Base-by-base conservation (phyloP, 2,329 filamentous ascomycete species). In the Didymella arachidicola region DNA sequence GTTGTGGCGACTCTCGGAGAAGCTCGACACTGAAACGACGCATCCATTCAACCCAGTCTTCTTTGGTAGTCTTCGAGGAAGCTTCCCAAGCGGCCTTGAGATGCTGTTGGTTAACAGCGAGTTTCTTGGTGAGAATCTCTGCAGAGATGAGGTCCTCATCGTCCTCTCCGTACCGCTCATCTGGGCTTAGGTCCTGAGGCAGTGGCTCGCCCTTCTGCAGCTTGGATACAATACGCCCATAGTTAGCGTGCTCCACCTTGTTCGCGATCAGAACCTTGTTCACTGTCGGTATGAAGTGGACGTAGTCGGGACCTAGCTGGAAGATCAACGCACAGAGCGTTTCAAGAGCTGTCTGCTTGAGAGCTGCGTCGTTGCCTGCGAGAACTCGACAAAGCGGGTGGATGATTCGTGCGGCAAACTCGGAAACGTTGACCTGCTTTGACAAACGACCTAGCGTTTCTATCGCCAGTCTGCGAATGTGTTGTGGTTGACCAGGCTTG, bases 1-100 rank as follows among this genome's bases (percentile, higher is more conserved):
- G 95, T 65, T 97, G 97, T 3, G 95, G 96, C 1, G 93, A 98
- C 74, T 99, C 96, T 61, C 93, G 92, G 43, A 99, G 84, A 7
- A 99, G 83, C 55, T 97, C 96, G 32, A 97, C 94, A 73, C 94
- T 98, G 79, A 99, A 97, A 27, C 94, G 87, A 61, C 96, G 88
- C 78, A 99, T 92, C 95, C 95, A 99, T 77, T 99, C 95, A 70
- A 97, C 92, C 95, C 95, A 99, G 78, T 99, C 95, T 74, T 99
- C 95, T 70, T 93, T 93, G 10, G 95, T 99, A 0, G 94, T 97
- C 73, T 97, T 97, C 60, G 96, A 93, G 59, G 90, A 93, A 0
- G 96, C 95, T 69, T 98, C 95, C 95, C 95, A 99, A 0, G 96
- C 95, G 63, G 90, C 90, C 78, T 98, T 97, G 22, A 99, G 82